Percentiles rank a stretch among this genome's conserved stretches.
Conservation (phyloP, 148 eudicot species). For the Simmondsia chinensis region DNA sequence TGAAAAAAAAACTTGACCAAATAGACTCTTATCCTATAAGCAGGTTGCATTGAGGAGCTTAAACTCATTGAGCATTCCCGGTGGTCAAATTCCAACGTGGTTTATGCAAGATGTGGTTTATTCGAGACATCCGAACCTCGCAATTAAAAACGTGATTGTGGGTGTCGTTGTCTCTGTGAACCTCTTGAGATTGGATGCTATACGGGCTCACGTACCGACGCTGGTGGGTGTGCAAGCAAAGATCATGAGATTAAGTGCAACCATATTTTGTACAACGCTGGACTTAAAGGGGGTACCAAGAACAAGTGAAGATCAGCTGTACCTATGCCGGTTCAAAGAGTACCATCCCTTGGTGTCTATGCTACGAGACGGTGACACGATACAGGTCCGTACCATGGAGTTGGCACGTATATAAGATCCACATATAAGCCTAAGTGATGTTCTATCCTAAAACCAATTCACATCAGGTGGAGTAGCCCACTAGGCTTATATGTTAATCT, state of each 20-base stretch:
- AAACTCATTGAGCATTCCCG: conserved; percentile 33
- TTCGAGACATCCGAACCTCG: conserved; percentile 26
- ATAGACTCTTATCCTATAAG: not conserved
- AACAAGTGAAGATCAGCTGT: conserved; percentile 34
- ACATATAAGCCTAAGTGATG: too few species aligned
- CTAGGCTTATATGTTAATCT: too few species aligned
- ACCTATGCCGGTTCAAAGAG: conserved; percentile 36
- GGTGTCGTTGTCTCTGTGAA: conserved; percentile 37
- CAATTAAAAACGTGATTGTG: conserved; percentile 32
- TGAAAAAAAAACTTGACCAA: too few species aligned
- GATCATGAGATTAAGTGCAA: conserved; percentile 16
- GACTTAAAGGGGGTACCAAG: conserved; percentile 33
- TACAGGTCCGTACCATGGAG: conserved; percentile 22
- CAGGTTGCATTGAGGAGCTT: conserved; percentile 42
- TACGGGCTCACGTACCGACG: conserved; percentile 13
- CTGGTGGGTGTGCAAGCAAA: conserved; percentile 23
- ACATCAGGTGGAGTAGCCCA: too few species aligned
- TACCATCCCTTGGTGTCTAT: conserved; percentile 28
- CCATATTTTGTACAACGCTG: conserved; percentile 14
- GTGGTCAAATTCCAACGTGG: conserved; percentile 49
- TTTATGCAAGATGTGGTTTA: conserved; percentile 21
- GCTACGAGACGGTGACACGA: conserved; percentile 33
- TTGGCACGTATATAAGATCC: too few species aligned
- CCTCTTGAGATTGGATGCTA: conserved; percentile 5
- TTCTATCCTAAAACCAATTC: too few species aligned